Conservation (phyloP, 2,329 filamentous ascomycete species). For the Emmonsia crescens region DNA sequence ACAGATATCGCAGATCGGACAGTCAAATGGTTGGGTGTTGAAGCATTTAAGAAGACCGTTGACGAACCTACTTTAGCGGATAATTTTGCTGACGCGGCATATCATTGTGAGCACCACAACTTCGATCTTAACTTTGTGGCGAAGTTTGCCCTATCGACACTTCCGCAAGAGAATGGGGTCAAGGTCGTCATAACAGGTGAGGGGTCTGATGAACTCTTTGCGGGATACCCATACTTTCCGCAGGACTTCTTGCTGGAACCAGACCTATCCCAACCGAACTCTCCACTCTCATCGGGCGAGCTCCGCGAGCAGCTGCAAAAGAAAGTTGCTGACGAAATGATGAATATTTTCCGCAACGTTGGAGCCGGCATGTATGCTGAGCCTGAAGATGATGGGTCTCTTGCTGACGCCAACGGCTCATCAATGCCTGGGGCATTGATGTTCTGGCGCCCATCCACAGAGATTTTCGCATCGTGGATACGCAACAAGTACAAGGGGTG, state of each 20-base stretch:
- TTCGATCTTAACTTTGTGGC: constrained; percentile 44
- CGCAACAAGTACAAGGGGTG: constrained; percentile 16
- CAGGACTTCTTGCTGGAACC: constrained; percentile 41
- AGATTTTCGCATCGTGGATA: constrained; percentile 27
- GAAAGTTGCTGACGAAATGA: not conserved
- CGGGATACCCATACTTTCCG: constrained; percentile 40
- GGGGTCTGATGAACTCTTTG: constrained; percentile 46
- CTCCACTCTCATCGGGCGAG: constrained; percentile 13
- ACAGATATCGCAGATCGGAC: constrained; percentile 37
- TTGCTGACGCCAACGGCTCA: not conserved
- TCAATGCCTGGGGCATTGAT: not conserved
- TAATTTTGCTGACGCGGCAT: constrained; percentile 36
- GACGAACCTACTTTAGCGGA: constrained; percentile 35
- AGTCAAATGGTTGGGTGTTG: constrained; percentile 39
- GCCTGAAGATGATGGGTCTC: not conserved
- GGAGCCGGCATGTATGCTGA: not conserved
- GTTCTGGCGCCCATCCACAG: not conserved
- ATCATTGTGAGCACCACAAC: constrained; percentile 36
- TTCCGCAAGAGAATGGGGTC: constrained; percentile 37
- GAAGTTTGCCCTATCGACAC: constrained; percentile 40
- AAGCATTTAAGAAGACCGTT: constrained; percentile 34
- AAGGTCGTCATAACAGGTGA: constrained; percentile 47
- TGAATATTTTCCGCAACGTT: not conserved
- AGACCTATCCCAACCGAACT: constrained; percentile 30
- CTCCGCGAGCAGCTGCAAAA: not conserved